phyloP scores from a whole-genome alignment of 2,329 filamentous ascomycete genomes.

The Fusarium keratoplasticum region DNA sequence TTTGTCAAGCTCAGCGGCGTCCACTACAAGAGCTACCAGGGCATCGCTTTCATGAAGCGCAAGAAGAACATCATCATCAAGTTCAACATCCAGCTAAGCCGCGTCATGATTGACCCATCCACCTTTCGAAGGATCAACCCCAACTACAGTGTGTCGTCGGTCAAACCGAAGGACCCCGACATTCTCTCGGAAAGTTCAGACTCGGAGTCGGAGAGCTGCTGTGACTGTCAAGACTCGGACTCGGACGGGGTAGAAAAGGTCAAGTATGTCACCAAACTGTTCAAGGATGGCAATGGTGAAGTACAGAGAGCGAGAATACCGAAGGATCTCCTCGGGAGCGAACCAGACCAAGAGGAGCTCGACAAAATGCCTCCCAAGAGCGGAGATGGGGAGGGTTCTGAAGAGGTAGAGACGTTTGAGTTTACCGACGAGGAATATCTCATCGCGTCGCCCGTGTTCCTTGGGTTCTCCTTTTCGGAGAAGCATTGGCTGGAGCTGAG shows the following conservation, averaged over 20 bases:
- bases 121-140: slow-evolving; percentile 87
- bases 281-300: slow-evolving; percentile 58
- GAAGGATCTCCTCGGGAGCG: slow-evolving; percentile 48
- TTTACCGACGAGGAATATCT: slow-evolving; percentile 88
- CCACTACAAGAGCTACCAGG: slow-evolving; percentile 85
- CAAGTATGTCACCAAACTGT: slow-evolving; percentile 64
- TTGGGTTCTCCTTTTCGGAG: slow-evolving; percentile 88
- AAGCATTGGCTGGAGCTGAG: slow-evolving; percentile 93
- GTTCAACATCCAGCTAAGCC: slow-evolving; percentile 86
- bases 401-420: slow-evolving; percentile 44
- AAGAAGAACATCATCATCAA: slow-evolving; percentile 74
- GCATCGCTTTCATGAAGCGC: slow-evolving; percentile 86
- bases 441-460: slow-evolving; percentile 84
- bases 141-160: slow-evolving; percentile 82
- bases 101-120: slow-evolving; percentile 88
- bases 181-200: slow-evolving; percentile 63
- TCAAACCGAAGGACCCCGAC: slow-evolving; percentile 78
- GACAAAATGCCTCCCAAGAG: slow-evolving; percentile 60
- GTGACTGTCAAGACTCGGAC: slow-evolving; percentile 55
- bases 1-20: slow-evolving; percentile 85
- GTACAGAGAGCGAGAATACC: slow-evolving; percentile 47
- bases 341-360: slow-evolving; percentile 60
- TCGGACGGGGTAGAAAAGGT: slow-evolving; percentile 56
- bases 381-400: slow-evolving; percentile 18
- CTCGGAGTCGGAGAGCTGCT: slow-evolving; percentile 54